Evolutionary conservation across 805 yeast genomes (phyloP).

Genomic region (Monosporozyma yasuniensis): DNA sequence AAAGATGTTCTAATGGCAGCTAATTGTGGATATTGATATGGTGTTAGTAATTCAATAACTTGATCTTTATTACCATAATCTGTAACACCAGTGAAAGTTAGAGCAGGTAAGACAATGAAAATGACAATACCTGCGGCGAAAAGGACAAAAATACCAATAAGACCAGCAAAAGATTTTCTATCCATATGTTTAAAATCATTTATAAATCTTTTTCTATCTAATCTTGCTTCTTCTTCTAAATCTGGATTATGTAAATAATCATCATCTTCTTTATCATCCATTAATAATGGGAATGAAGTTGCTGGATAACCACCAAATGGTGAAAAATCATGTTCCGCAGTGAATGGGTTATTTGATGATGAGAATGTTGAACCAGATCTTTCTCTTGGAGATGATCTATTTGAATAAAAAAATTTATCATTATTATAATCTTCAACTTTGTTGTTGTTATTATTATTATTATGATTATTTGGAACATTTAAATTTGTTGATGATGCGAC

Average conservation of each 20-base stretch:
- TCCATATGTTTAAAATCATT: conserved; percentile 62
- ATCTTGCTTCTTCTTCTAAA: conserved; percentile 82
- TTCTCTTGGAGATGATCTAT: conserved; percentile 23
- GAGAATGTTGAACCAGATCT: conserved; percentile 13
- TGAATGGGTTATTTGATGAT: conserved; percentile 17
- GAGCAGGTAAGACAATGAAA: conserved; percentile 71
- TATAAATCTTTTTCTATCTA: conserved; percentile 60
- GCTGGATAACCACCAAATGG: conserved; percentile 99
- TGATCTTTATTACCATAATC: conserved; percentile 12
- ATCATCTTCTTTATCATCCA: conserved; percentile 92
- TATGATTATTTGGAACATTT: conserved; percentile 1
- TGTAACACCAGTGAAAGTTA: conserved; percentile 71
- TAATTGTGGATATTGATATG: conserved; percentile 42
- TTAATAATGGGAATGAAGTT: conserved; percentile 78
- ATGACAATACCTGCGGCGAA: conserved; percentile 53
- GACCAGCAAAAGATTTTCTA: conserved; percentile 50
- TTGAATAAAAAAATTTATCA: conserved; percentile 1
- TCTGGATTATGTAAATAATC: conserved; percentile 95
- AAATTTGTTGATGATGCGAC: conserved; percentile 42
- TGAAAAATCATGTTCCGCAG: conserved; percentile 52
- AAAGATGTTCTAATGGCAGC: conserved; percentile 43
- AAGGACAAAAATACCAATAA: conserved; percentile 49
- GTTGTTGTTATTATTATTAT: neutral
- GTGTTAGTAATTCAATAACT: conserved; percentile 35
- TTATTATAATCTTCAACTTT: neutral